Base-by-base conservation (phyloP, 192 early-diverging fungal species). In the Coemansia guatemalensis region DNA sequence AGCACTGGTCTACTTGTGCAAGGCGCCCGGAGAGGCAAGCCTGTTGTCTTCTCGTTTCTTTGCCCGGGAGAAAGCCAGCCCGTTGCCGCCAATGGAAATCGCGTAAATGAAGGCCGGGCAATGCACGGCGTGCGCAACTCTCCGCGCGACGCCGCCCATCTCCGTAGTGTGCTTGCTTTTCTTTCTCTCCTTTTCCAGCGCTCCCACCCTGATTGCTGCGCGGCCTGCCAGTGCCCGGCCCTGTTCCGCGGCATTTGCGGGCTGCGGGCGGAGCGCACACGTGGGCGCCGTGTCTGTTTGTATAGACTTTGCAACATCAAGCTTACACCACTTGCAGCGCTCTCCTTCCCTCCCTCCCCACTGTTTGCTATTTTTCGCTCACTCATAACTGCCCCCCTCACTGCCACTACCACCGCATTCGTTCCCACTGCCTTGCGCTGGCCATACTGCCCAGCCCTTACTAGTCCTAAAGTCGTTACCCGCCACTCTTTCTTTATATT, bases 91-190 rank as follows among this genome's bases (percentile, higher is more conserved):
- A 29, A 33, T 24, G 58, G 18, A 24, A 60, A 60, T 60, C 58
- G 58, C 58, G 58, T 60, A 48, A 60, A 60, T 60, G 58, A 60
- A 60, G 44, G n/a, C 21, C 17, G 39, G 12, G 39, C 39, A 44
- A 44, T 44, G 39, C 39, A 44, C 14, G 39, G 3, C 14, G 39
- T 44, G 39, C 39, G 39, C 39, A 44, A 44, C 39, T 44, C 39
- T 44, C 39, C 39, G 39, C 39, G 39, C 39, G 39, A 44, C 39
- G 17, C 14, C n/a, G n/a, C 4, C 12, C 39, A 3, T 4, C 6
- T 44, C 14, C 14, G 14, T 44, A 17, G 39, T 44, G 14, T 17
- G 39, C 14, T 44, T 8, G 12, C 14, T 17, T 44, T 44, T 44
- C 14, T 3, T 12, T 12, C 8, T 17, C 35, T 11, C 14, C 14